These are phyloP conservation scores for Candida manassasensis DNA, from an alignment of 805 yeast species.

Conservation along the genomic window DNA sequence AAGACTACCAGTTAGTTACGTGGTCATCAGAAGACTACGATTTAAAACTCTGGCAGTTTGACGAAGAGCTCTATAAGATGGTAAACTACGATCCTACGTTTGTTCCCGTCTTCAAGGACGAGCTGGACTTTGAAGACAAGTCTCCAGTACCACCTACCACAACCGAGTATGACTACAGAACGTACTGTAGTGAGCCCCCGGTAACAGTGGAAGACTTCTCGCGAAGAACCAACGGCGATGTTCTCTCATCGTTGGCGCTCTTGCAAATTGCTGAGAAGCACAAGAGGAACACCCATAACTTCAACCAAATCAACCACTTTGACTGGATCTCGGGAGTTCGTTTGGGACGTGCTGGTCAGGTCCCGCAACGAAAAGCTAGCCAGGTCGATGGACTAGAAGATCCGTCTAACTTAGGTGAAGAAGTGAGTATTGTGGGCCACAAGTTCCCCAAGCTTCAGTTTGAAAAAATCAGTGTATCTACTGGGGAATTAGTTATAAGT, in stretches of 20 bases:
- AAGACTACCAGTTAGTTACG: conserved; percentile 87
- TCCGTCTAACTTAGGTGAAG: conserved; percentile 79
- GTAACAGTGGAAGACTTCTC: conserved; percentile 27
- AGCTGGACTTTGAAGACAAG: conserved; percentile 7
- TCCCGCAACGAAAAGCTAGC: conserved; percentile 21
- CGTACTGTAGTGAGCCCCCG: conserved; percentile 36
- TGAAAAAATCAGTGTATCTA: conserved; percentile 82
- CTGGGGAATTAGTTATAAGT: conserved; percentile 75
- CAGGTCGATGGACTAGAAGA: conserved; percentile 22
- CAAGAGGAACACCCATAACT: conserved; percentile 29
- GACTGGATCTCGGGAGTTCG: conserved; percentile 94
- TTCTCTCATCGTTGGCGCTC: conserved; percentile 34
- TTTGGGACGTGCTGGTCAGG: conserved; percentile 52
- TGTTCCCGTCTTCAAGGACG: conserved; percentile 10
- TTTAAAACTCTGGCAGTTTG: conserved; percentile 72
- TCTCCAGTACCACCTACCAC: conserved; percentile 6
- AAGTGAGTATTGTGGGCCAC: conserved; percentile 81
- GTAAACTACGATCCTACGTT: conserved; percentile 35
- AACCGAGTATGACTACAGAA: conserved; percentile 19
- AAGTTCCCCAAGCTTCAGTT: conserved; percentile 83
- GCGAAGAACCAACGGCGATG: conserved; percentile 27
- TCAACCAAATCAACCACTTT: conserved; percentile 57
- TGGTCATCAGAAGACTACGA: conserved; percentile 87
- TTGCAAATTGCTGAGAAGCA: conserved; percentile 32
- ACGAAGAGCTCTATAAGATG: conserved; percentile 29